phyloP scores from a whole-genome alignment of 2,329 filamentous ascomycete genomes.

The Stemphylium vesicarium region DNA sequence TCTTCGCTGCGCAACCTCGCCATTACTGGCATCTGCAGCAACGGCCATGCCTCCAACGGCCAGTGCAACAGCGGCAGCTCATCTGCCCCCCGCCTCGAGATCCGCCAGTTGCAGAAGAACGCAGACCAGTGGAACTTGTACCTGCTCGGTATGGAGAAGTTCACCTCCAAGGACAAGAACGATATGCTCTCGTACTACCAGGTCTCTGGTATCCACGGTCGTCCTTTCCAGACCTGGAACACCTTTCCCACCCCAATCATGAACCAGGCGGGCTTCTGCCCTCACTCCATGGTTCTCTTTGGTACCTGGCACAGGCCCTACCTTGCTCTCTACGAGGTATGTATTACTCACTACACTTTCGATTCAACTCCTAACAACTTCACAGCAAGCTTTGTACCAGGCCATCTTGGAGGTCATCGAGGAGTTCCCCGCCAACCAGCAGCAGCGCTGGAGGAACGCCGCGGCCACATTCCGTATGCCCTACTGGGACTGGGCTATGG shows the following conservation, averaged over 20 bases:
- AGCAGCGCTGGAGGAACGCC: constrained; percentile 49
- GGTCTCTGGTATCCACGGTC: constrained; percentile 79
- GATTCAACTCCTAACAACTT: background rate
- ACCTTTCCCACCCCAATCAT: constrained; percentile 47
- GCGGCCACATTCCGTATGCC: constrained; percentile 53
- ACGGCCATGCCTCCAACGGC: constrained; percentile 30
- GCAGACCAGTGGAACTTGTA: constrained; percentile 77
- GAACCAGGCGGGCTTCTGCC: constrained; percentile 73
- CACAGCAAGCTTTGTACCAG: constrained; percentile 52
- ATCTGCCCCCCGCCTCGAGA: constrained; percentile 64
- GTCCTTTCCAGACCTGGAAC: constrained; percentile 68
- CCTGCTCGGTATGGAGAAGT: constrained; percentile 73
- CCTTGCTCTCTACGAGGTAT: constrained; percentile 66
- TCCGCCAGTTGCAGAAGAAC: constrained; percentile 68
- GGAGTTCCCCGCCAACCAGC: constrained; percentile 49
- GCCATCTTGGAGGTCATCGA: constrained; percentile 51
- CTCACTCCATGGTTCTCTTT: constrained; percentile 77
- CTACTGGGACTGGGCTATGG: constrained; percentile 58
- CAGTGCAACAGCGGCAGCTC: constrained; percentile 35
- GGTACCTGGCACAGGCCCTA: constrained; percentile 86
- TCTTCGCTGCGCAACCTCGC: constrained; percentile 23
- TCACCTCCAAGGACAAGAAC: constrained; percentile 71
- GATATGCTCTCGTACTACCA: constrained; percentile 77
- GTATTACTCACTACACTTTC: background rate
- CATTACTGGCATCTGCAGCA: constrained; percentile 39